Percentiles rank a stretch among this genome's conserved stretches.
phyloP scores from a whole-genome alignment of 768 basidiomycete species.

The Neoboletus subvelutipes region DNA sequence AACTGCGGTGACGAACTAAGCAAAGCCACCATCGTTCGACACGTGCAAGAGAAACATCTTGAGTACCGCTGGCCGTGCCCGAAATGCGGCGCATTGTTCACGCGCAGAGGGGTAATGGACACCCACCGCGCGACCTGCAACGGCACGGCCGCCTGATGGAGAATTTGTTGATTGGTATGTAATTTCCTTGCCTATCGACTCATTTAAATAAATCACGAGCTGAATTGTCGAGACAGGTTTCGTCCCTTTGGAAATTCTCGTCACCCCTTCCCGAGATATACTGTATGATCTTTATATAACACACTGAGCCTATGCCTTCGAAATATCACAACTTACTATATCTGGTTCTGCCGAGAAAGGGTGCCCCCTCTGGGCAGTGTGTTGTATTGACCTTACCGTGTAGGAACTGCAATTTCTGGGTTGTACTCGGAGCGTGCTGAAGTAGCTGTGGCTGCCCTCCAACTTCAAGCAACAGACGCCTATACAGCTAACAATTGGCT shows the following conservation, averaged over 20 bases:
- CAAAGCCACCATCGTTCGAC: conserved; percentile 15
- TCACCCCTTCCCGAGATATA: background rate
- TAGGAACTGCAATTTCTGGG: background rate
- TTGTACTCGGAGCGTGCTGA: background rate
- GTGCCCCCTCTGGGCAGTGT: background rate
- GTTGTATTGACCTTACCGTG: background rate
- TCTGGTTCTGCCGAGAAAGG: too few relatives aligned
- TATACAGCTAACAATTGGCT: conserved; percentile 6
- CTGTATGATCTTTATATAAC: background rate
- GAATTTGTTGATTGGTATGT: conserved; percentile 4
- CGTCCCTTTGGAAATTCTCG: background rate
- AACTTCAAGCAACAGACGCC: conserved; percentile 2
- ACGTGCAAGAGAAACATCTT: conserved; percentile 28
- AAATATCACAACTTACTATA: background rate
- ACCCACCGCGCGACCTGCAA: conserved; percentile 14
- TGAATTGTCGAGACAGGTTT: conserved; percentile 5
- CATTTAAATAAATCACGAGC: background rate
- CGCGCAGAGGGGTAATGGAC: conserved; percentile 20
- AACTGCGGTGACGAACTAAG: conserved; percentile 17
- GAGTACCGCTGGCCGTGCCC: conserved; percentile 24
- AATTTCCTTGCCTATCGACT: background rate
- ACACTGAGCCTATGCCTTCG: background rate
- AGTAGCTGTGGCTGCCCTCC: conserved; percentile 3
- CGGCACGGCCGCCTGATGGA: background rate
- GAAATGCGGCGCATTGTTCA: conserved; percentile 16